Evolutionary conservation across 768 basidiomycete genomes (phyloP).

Genomic region (Lactifluus echinatus): DNA sequence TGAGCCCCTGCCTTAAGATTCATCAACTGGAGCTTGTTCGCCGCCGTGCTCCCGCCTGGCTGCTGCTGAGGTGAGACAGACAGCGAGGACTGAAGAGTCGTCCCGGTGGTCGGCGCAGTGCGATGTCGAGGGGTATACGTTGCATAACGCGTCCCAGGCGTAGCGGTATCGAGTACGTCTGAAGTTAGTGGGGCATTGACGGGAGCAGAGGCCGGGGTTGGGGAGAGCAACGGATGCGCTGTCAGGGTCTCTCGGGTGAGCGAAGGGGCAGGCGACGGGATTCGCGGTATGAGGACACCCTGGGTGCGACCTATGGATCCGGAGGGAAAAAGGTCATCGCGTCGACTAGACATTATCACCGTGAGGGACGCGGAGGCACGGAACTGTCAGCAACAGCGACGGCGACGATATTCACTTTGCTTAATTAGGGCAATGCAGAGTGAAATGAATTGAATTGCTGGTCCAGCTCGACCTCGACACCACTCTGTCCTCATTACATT

Average conservation of each 20-base stretch:
- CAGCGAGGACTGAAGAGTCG: slow-evolving; percentile 33
- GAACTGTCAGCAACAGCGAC: not conserved
- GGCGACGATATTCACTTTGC: too few species aligned
- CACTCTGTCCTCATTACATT: too few species aligned
- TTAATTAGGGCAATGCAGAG: slow-evolving; percentile 1
- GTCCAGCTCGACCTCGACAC: too few species aligned
- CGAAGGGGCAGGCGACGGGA: slow-evolving; percentile 28
- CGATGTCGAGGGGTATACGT: slow-evolving; percentile 74
- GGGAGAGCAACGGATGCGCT: slow-evolving; percentile 60
- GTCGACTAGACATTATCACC: slow-evolving; percentile 30
- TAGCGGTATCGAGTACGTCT: slow-evolving; percentile 12
- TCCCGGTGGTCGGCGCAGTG: slow-evolving; percentile 37
- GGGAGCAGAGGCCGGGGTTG: slow-evolving; percentile 27
- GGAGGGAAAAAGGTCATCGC: slow-evolving; percentile 38
- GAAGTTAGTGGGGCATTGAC: slow-evolving; percentile 21
- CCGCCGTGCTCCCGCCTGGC: slow-evolving; percentile 45
- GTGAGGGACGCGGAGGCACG: slow-evolving; percentile 10
- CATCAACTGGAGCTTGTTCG: slow-evolving; percentile 61
- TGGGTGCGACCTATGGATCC: slow-evolving; percentile 47
- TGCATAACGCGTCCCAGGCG: slow-evolving; percentile 45
- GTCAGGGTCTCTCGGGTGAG: slow-evolving; percentile 41
- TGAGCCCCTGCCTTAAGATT: slow-evolving; percentile 69
- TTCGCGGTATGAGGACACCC: slow-evolving; percentile 35
- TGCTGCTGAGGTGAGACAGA: slow-evolving; percentile 35
- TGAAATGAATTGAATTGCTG: not conserved